These are phyloP conservation scores for Thielaviopsis cerberus DNA, from an alignment of 2,329 filamentous ascomycete genomes.

Conservation along the genomic window DNA sequence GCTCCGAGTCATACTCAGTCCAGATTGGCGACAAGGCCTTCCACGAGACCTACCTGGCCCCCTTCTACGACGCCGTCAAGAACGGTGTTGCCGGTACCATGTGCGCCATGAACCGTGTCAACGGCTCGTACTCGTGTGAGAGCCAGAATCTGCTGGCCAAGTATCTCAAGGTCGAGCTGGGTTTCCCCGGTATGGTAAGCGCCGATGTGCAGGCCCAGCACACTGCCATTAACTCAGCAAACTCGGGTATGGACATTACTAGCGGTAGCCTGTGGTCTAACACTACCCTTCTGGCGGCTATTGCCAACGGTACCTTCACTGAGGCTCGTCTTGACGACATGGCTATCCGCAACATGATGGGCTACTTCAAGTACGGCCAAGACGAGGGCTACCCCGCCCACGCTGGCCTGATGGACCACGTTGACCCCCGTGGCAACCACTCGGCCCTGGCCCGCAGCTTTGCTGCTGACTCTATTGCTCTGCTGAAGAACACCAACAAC, in stretches of 20 bases:
- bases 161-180: slow-evolving; percentile 42
- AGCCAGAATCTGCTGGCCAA: slow-evolving; percentile 51
- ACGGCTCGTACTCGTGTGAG: slow-evolving; percentile 52
- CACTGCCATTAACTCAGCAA: slow-evolving; percentile 38
- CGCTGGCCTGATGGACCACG: slow-evolving; percentile 28
- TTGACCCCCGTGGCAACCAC: slow-evolving; percentile 28
- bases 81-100: slow-evolving; percentile 39
- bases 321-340: slow-evolving; percentile 27
- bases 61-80: slow-evolving; percentile 47
- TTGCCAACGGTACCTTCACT: slow-evolving; percentile 29
- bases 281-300: slow-evolving; percentile 25
- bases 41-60: slow-evolving; percentile 49
- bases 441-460: slow-evolving; percentile 32
- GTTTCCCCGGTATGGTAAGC: slow-evolving; percentile 46
- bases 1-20: slow-evolving; percentile 35
- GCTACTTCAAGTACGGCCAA: slow-evolving; percentile 32
- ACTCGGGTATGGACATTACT: slow-evolving; percentile 52
- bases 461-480: slow-evolving; percentile 37
- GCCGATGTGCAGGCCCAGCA: slow-evolving; percentile 52
- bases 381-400: slow-evolving; percentile 26
- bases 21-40: slow-evolving; percentile 44
- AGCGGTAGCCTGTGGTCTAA: slow-evolving; percentile 51
- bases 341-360: slow-evolving; percentile 34
- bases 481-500: slow-evolving; percentile 52
- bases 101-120: slow-evolving; percentile 52